Conservation (phyloP, 108 stramenopile species). For the Skeletonema menzelii region DNA sequence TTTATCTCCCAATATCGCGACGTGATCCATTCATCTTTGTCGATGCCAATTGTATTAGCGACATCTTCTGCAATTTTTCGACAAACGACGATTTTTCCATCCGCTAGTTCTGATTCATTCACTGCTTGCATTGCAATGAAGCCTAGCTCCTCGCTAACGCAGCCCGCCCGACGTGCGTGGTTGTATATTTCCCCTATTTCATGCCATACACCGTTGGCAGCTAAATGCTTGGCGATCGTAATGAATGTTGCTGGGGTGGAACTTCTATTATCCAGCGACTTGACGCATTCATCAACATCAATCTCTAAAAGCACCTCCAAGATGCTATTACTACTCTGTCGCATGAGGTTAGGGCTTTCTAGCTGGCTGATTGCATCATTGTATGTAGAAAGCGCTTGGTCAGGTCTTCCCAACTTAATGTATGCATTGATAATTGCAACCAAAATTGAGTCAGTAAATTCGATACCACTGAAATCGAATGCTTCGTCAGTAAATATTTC, state of each 20-base stretch:
- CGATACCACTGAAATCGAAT: conserved; percentile 14
- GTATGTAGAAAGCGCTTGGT: conserved; percentile 19
- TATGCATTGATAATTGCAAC: conserved; percentile 30
- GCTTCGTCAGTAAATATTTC: conserved; percentile 11
- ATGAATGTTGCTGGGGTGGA: conserved; percentile 42
- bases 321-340: conserved; percentile 29
- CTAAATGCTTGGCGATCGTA: conserved; percentile 34
- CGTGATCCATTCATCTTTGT: conserved; percentile 48
- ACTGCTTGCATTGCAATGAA: conserved; percentile 69
- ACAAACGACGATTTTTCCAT: conserved; percentile 56
- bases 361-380: neutral
- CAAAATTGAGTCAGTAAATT: conserved; percentile 21
- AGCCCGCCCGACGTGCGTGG: conserved; percentile 46
- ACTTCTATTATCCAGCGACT: conserved; percentile 7
- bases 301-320: conserved; percentile 16
- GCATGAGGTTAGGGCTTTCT: conserved; percentile 4
- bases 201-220: conserved; percentile 35
- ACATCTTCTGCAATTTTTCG: conserved; percentile 63
- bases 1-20: conserved; percentile 71
- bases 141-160: conserved; percentile 62
- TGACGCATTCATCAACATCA: conserved; percentile 18
- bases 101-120: conserved; percentile 25
- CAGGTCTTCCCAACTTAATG: conserved; percentile 17
- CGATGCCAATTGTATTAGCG: conserved; percentile 43
- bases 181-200: conserved; percentile 56